Evolutionary conservation across 257 asterid species (phyloP), one percentile per base, ranked within the genome.

Genomic region (Anisodus tanguticus): DNA sequence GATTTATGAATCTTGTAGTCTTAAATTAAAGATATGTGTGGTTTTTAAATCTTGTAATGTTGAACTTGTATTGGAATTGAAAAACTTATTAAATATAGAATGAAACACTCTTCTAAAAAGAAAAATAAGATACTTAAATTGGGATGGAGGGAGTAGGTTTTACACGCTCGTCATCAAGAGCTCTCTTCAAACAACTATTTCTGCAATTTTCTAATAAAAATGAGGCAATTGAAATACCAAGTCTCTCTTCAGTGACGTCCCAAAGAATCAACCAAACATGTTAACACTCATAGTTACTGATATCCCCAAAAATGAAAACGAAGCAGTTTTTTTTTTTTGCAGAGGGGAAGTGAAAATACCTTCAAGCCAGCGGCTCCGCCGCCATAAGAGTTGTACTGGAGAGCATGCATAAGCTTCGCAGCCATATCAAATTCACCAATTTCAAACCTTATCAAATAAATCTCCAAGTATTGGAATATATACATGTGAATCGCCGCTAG

Each of bases 301-400:
- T 60, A 60, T 60, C 35, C 10, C 35, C 13, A 31, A 11, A 35
- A 19, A 19, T 3, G 10, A 19, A 12, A 45, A 6, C 9, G 11
- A 45, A 54, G 19, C 3, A 8, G 47, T 70, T n/a, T 49, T 26
- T 41, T 41, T 41, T 41, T 41, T 3, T 41, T 57, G 93, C 54
- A 9, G 47, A 11, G 43, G 13, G 4, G 72, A 5, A 80, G 37
- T 16, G 17, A 5, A 81, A 63, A 17, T 47, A 82, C 79, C 79
- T 82, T 82, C 53, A 82, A 64, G 8, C 59, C 79, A 39, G 62
- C 64, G 19, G 84, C 8, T 16, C 79, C 84, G 10, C 84, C 67
- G 37, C 84, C 84, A 41, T 66, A 66, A 19, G 64, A 19, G 63
- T 66, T 37, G 64, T 43, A 82, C 79, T 82, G 67, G 6, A 82